Evolutionary conservation across 2,329 filamentous ascomycete species (phyloP).

Genomic region (Dactylellina sp.): DNA sequence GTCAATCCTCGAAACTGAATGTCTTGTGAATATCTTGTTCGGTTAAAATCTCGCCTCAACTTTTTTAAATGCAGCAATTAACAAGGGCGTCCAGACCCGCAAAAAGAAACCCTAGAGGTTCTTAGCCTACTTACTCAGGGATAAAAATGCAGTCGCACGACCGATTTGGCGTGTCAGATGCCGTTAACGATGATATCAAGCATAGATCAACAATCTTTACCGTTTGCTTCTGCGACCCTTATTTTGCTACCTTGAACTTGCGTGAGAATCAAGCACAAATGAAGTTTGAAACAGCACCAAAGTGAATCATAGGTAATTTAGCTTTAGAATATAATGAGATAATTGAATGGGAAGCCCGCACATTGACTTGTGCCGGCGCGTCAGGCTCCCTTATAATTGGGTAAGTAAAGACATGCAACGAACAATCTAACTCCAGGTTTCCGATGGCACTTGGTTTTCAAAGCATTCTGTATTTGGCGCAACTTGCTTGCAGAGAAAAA

Average conservation of each 20-base stretch:
- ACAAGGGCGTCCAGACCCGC: background rate
- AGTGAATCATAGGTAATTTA: too few species aligned
- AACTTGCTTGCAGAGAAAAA: too few species aligned
- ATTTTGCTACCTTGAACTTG: background rate
- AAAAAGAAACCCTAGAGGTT: background rate
- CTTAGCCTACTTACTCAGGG: background rate
- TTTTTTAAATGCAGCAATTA: constrained; percentile 9
- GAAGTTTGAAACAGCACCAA: too few species aligned
- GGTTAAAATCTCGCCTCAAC: constrained; percentile 24
- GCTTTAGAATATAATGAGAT: too few species aligned
- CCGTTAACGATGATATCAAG: background rate
- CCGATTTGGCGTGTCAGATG: background rate
- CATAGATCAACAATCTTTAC: background rate
- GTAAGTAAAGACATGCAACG: too few species aligned
- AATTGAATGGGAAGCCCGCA: too few species aligned
- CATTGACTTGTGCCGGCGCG: too few species aligned
- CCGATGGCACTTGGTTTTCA: too few species aligned
- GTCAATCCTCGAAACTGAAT: too few species aligned
- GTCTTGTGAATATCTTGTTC: background rate
- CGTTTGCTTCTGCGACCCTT: background rate
- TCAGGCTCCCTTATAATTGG: too few species aligned
- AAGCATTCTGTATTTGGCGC: background rate
- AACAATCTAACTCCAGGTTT: too few species aligned
- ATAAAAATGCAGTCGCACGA: background rate
- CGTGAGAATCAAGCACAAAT: background rate